Percentiles rank a stretch among this genome's conserved stretches.
Evolutionary conservation across 208 protist species (phyloP).

Genomic region (Wallacemonas sp.): DNA sequence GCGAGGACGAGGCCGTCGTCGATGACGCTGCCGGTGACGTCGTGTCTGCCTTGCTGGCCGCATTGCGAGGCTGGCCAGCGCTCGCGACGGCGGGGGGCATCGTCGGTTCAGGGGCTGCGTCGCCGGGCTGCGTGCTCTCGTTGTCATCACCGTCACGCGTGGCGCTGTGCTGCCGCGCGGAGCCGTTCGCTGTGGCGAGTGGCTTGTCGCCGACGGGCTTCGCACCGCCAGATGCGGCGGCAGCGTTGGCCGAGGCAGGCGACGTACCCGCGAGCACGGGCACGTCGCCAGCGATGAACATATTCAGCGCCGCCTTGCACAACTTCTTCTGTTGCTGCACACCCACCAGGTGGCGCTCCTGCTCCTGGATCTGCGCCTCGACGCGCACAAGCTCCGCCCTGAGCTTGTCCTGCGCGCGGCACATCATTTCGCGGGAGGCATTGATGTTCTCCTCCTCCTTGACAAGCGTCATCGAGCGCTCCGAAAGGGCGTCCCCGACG

Average conservation of each 20-base stretch:
- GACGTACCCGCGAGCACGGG: slow-evolving; percentile 31
- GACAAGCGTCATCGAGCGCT: slow-evolving; percentile 52
- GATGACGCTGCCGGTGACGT: slow-evolving; percentile 2
- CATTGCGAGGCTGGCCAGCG: slow-evolving; percentile 4
- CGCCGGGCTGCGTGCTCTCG: slow-evolving; percentile 26
- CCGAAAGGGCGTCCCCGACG: slow-evolving; percentile 62
- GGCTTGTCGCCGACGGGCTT: slow-evolving; percentile 20
- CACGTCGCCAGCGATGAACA: slow-evolving; percentile 63
- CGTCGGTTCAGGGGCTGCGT: slow-evolving; percentile 38
- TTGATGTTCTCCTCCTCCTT: slow-evolving; percentile 78
- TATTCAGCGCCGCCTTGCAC: slow-evolving; percentile 77
- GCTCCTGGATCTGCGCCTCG: slow-evolving; percentile 75
- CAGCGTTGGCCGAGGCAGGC: slow-evolving; percentile 8
- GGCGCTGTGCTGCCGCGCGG: slow-evolving; percentile 10
- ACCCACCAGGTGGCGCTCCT: slow-evolving; percentile 54
- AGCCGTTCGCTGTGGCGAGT: neutral
- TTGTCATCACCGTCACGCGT: slow-evolving; percentile 21
- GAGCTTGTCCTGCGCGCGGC: slow-evolving; percentile 75
- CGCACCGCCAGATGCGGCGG: no score
- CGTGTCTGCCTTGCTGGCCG: slow-evolving; percentile 6
- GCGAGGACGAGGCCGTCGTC: neutral
- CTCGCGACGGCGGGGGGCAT: slow-evolving; percentile 13
- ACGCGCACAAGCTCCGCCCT: slow-evolving; percentile 74
- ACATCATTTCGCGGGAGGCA: slow-evolving; percentile 43
- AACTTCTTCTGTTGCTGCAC: slow-evolving; percentile 73